These are phyloP conservation scores for Trichophyton rubrum DNA, from an alignment of 2,329 filamentous ascomycete genomes.

Conservation along the genomic window DNA sequence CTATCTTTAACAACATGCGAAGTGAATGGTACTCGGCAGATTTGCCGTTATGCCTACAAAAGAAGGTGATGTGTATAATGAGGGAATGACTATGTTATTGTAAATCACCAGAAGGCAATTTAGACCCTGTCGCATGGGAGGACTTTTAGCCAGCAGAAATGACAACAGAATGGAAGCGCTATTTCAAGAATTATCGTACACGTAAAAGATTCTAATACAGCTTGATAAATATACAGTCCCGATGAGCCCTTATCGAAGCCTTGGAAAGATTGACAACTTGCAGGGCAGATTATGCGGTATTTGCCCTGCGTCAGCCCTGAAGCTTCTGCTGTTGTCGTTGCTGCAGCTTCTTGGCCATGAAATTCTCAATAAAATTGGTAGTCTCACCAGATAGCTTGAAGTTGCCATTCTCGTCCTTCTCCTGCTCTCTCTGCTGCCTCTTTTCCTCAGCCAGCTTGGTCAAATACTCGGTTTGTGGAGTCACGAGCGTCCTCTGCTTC, in stretches of 20 bases:
- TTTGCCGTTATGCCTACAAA: background rate
- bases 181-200: constrained; percentile 2
- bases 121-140: background rate
- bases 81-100: background rate
- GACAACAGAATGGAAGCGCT: background rate
- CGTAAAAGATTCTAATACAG: constrained; percentile 2
- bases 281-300: background rate
- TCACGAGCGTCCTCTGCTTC: constrained; percentile 35
- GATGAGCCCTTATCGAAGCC: background rate
- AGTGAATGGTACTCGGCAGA: background rate
- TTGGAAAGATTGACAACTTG: background rate
- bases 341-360: constrained; percentile 18
- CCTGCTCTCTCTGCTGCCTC: constrained; percentile 24
- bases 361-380: constrained; percentile 25
- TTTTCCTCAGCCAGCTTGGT: constrained; percentile 27
- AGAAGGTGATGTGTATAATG: background rate
- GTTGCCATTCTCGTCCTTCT: constrained; percentile 28
- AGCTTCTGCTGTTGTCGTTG: background rate
- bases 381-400: constrained; percentile 24
- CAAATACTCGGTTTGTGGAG: constrained; percentile 34
- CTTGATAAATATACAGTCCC: background rate
- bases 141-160: background rate
- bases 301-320: background rate
- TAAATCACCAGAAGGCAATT: background rate
- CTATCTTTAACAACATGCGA: background rate